These are phyloP conservation scores for Monosiga brevicollis DNA, from an alignment of 78 protist genomes.

Conservation along the genomic window DNA sequence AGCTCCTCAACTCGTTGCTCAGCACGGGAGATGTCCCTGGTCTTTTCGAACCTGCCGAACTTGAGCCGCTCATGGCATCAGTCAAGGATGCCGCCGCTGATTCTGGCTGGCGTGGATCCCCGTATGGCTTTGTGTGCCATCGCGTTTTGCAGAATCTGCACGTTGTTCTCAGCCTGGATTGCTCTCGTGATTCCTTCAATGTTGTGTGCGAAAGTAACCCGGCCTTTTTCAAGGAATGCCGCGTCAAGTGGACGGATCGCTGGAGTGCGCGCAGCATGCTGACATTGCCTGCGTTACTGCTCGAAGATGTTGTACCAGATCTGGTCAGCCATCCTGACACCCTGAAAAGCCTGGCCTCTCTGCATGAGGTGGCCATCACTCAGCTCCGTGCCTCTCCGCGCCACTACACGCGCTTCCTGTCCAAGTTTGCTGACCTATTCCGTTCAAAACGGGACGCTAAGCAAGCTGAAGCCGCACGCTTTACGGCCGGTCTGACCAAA, in stretches of 20 bases:
- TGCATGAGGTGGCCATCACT: constrained; percentile 6
- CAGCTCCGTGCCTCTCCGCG: constrained; percentile 33
- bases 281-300: constrained; percentile 3
- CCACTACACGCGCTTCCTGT: constrained; percentile 9
- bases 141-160: constrained; percentile 48
- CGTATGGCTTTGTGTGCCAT: constrained; percentile 34
- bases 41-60: constrained; percentile 65
- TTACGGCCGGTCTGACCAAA: constrained; percentile 39
- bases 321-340: background rate
- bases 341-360: background rate
- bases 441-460: background rate
- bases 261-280: constrained; percentile 33
- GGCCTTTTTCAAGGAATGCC: constrained; percentile 59
- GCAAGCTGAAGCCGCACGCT: background rate
- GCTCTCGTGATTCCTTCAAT: constrained; percentile 26
- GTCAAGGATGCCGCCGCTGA: constrained; percentile 23
- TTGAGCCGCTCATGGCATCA: constrained; percentile 50
- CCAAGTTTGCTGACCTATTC: constrained; percentile 8
- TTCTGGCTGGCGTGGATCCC: constrained; percentile 11
- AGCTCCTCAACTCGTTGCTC: constrained; percentile 60
- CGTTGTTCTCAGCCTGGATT: constrained; percentile 56
- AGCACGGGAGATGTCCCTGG: constrained; percentile 79
- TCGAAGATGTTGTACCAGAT: background rate
- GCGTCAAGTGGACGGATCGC: constrained; percentile 46
- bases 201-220: constrained; percentile 61